These are phyloP conservation scores for Neurospora crassa DNA, from an alignment of 2,329 filamentous ascomycete genomes.

Conservation along the genomic window DNA sequence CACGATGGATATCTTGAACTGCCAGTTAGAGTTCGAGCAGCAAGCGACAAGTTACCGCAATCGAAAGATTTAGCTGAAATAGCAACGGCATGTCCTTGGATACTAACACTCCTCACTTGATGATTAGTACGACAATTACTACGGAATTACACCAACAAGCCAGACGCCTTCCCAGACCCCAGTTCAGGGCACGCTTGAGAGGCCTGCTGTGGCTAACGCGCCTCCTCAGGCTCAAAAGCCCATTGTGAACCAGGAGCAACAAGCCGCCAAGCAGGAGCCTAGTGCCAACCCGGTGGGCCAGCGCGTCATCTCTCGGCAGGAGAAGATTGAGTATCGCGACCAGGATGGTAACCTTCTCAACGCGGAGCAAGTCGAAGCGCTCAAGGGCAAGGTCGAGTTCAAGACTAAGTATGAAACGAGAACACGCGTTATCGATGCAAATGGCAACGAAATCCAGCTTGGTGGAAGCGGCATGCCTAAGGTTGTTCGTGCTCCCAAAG, in stretches of 20 bases:
- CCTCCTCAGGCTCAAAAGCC: slow-evolving; percentile 20
- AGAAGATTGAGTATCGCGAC: slow-evolving; percentile 89
- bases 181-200: slow-evolving; percentile 7
- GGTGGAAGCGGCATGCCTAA: slow-evolving; percentile 31
- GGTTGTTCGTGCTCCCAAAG: slow-evolving; percentile 18
- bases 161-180: not conserved
- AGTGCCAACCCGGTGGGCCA: slow-evolving; percentile 36
- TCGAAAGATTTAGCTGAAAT: not conserved
- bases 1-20: not conserved
- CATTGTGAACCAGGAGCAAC: slow-evolving; percentile 17
- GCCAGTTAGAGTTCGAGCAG: not conserved
- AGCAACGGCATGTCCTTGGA: not conserved
- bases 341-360: slow-evolving; percentile 84
- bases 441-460: slow-evolving; percentile 64
- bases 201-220: slow-evolving; percentile 14
- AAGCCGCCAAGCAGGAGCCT: slow-evolving; percentile 18
- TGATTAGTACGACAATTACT: not conserved
- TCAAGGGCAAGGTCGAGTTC: slow-evolving; percentile 91
- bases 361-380: slow-evolving; percentile 69
- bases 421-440: slow-evolving; percentile 70
- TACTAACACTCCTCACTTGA: not conserved
- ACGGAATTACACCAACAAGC: not conserved
- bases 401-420: slow-evolving; percentile 94
- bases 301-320: slow-evolving; percentile 50
- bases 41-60: not conserved